These are phyloP conservation scores for Aspergillus niger DNA, from an alignment of 2,329 filamentous ascomycete genomes.

Conservation along the genomic window DNA sequence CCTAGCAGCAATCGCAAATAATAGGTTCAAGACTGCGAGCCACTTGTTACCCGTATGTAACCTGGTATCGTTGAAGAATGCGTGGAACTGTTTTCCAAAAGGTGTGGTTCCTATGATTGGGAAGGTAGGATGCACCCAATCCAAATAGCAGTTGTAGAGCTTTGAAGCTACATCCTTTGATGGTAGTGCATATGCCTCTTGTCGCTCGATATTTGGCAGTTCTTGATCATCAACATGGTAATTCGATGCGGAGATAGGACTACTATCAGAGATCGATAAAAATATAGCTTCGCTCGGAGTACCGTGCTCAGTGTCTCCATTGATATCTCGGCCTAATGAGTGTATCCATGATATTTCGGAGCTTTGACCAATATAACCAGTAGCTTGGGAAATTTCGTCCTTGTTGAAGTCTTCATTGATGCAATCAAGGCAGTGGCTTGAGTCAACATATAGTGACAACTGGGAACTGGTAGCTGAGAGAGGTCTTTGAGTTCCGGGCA, in stretches of 20 bases:
- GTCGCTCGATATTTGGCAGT: slow-evolving; percentile 36
- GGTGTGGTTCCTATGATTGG: slow-evolving; percentile 46
- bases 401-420: slow-evolving; percentile 48
- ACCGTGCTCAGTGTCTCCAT: slow-evolving; percentile 26
- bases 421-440: slow-evolving; percentile 36
- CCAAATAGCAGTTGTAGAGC: slow-evolving; percentile 45
- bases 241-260: slow-evolving; percentile 32
- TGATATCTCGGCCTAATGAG: slow-evolving; percentile 38
- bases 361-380: slow-evolving; percentile 48
- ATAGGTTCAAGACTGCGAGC: slow-evolving; percentile 49
- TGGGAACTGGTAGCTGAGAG: background rate
- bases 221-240: slow-evolving; percentile 47
- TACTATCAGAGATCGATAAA: slow-evolving; percentile 30
- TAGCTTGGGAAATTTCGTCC: slow-evolving; percentile 41
- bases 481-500: background rate
- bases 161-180: slow-evolving; percentile 39
- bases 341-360: slow-evolving; percentile 51
- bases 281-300: slow-evolving; percentile 26
- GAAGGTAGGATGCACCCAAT: slow-evolving; percentile 47
- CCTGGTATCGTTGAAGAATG: slow-evolving; percentile 37
- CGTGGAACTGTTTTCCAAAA: slow-evolving; percentile 46
- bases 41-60: slow-evolving; percentile 43
- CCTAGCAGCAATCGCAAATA: slow-evolving; percentile 47
- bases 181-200: slow-evolving; percentile 42
- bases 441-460: slow-evolving; percentile 7